Evolutionary conservation across 192 early-diverging fungal genomes (phyloP), one percentile per base, ranked within the genome.

Genomic region (Coemansia sp.): DNA sequence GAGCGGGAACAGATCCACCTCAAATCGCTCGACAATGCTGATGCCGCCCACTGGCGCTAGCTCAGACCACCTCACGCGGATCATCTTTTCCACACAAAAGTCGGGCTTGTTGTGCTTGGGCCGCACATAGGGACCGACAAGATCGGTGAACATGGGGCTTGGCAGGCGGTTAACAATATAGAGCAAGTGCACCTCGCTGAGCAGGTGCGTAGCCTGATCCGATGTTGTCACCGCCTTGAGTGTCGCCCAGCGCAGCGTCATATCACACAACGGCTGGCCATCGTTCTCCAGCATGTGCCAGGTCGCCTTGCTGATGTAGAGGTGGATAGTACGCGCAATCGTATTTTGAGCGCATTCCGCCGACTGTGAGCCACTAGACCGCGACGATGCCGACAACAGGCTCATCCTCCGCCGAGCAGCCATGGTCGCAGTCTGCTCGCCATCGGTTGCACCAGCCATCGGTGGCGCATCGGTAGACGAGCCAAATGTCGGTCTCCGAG

Each of bases 21-120:
- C 96, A 71, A 98, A 90, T 43, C 95, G 92, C 67, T 95, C 93
- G 47, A 98, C 89, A 16, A 98, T 92, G 31, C 88, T 86, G 65
- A 98, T 98, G 20, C 96, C 96, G 33, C 91, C 96, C 2, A 98
- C 94, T 0, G 96, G 92, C 3, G 95, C 92, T 62, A 93, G 81
- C 40, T 93, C 87, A 2, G 71, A 75, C 87, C 91, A 90, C 70
- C 91, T 91, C 16, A 95, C 90, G 29, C 95, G 86, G 2, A 97
- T 75, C 93, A 96, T 95, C 75, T 95, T 97, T 50, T 97, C 89
- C 15, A 89, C 84, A 31, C 87, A 86, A 73, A 93, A 95, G 66
- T 96, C 90, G 8, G 89, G 83, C 62, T 50, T 72, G 36, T 84
- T 76, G 16, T 81, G 70, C 22, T 87, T 74, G 31, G 92, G 88